A percentile compares a stretch with the other conserved stretches of the same genome.
These are phyloP conservation scores for Murraya koenigii DNA, from an alignment of 345 rosid genomes.

Conservation along the genomic window DNA sequence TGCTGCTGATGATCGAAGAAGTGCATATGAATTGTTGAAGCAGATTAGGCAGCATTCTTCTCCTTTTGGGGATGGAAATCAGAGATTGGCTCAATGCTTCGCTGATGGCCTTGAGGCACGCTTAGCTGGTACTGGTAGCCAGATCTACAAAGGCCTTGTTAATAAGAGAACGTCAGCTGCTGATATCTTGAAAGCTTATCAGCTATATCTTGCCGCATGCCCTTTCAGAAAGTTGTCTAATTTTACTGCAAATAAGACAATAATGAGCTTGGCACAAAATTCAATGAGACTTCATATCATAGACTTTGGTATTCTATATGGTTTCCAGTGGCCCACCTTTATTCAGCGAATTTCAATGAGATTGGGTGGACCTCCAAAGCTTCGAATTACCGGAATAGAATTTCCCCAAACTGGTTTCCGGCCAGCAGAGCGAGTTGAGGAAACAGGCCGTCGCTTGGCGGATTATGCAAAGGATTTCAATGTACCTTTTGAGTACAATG, in stretches of 20 bases:
- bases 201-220: constrained; percentile 62
- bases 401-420: constrained; percentile 94
- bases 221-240: constrained; percentile 83
- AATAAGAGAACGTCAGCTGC: constrained; percentile 70
- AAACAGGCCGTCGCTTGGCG: constrained; percentile 80
- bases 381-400: constrained; percentile 90
- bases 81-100: constrained; percentile 81
- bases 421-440: constrained; percentile 84
- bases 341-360: constrained; percentile 59
- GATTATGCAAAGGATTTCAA: constrained; percentile 76
- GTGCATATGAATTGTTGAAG: constrained; percentile 65
- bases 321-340: constrained; percentile 93
- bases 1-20: constrained; percentile 65
- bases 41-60: constrained; percentile 82
- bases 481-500: constrained; percentile 81
- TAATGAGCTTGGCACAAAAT: constrained; percentile 40
- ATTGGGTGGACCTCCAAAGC: constrained; percentile 62
- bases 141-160: constrained; percentile 56
- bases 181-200: constrained; percentile 75
- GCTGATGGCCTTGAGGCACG: constrained; percentile 87
- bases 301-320: constrained; percentile 91
- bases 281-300: constrained; percentile 68
- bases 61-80: constrained; percentile 78
- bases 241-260: constrained; percentile 53
- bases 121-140: constrained; percentile 72